These are phyloP conservation scores for Rhodomyrtus psidioides DNA, from an alignment of 441 rosid species.

Conservation along the genomic window DNA sequence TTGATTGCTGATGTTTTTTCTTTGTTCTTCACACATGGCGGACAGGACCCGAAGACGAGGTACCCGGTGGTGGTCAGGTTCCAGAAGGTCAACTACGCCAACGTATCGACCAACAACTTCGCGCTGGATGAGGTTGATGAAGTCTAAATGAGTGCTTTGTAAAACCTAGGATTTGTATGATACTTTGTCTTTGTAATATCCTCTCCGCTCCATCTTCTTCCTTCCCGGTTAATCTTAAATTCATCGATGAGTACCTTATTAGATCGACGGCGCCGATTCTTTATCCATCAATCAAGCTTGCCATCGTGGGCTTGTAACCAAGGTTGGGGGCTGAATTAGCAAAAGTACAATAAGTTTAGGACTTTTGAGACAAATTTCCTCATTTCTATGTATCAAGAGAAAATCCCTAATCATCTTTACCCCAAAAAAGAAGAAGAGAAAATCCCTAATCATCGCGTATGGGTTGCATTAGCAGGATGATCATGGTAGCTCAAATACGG, in stretches of 20 bases:
- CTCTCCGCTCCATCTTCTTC: neutral
- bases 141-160: neutral
- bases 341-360: too few relatives aligned
- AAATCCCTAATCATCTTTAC: too few relatives aligned
- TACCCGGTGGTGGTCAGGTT: slow-evolving; percentile 17
- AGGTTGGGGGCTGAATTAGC: too few relatives aligned
- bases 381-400: neutral
- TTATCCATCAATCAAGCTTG: neutral
- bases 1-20: neutral
- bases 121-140: slow-evolving; percentile 10
- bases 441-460: neutral
- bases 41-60: slow-evolving; percentile 18
- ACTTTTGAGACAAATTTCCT: too few relatives aligned
- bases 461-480: neutral
- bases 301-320: neutral
- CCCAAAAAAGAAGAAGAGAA: too few relatives aligned
- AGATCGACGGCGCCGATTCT: neutral
- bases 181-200: neutral
- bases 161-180: neutral
- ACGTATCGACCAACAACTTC: slow-evolving; percentile 17
- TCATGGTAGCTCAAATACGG: neutral
- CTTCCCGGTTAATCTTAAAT: neutral
- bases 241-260: neutral
- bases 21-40: neutral
- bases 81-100: slow-evolving; percentile 17